These are phyloP conservation scores for Cicer judaicum DNA, from an alignment of 306 rosid species.

Conservation along the genomic window DNA sequence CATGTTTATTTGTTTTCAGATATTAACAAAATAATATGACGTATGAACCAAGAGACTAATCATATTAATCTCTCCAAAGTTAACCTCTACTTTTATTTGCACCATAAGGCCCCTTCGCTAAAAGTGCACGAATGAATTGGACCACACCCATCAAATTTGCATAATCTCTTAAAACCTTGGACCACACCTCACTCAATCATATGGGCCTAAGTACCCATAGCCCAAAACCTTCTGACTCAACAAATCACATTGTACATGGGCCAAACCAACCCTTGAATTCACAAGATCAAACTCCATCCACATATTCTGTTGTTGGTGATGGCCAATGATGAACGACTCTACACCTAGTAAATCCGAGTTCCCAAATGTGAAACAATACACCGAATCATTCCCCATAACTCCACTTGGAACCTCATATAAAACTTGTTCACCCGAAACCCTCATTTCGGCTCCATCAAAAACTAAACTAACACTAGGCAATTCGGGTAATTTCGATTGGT, in stretches of 20 bases:
- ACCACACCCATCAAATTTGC: neutral
- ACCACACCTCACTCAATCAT: neutral
- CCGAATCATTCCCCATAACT: conserved; percentile 56
- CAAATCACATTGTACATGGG: conserved; percentile 63
- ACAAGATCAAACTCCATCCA: conserved; percentile 86
- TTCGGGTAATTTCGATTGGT: conserved; percentile 43
- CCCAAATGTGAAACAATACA: conserved; percentile 83
- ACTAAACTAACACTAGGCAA: conserved; percentile 68
- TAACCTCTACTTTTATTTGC: neutral
- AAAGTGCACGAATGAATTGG: conserved; percentile 10
- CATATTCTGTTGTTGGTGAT: conserved; percentile 82
- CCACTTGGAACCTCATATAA: conserved; percentile 62
- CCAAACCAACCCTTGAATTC: conserved; percentile 70
- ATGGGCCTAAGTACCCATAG: conserved; percentile 37
- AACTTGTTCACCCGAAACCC: conserved; percentile 54
- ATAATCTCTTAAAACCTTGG: neutral
- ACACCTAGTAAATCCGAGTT: conserved; percentile 81
- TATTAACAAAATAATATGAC: neutral
- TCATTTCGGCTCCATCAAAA: conserved; percentile 75
- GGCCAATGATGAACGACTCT: conserved; percentile 82
- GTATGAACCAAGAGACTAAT: neutral
- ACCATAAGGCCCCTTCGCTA: neutral
- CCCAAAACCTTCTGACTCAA: conserved; percentile 58
- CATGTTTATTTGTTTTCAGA: neutral
- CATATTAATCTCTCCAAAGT: neutral